These are phyloP conservation scores for Dendrothele bispora DNA, from an alignment of 768 basidiomycete species.

Conservation along the genomic window DNA sequence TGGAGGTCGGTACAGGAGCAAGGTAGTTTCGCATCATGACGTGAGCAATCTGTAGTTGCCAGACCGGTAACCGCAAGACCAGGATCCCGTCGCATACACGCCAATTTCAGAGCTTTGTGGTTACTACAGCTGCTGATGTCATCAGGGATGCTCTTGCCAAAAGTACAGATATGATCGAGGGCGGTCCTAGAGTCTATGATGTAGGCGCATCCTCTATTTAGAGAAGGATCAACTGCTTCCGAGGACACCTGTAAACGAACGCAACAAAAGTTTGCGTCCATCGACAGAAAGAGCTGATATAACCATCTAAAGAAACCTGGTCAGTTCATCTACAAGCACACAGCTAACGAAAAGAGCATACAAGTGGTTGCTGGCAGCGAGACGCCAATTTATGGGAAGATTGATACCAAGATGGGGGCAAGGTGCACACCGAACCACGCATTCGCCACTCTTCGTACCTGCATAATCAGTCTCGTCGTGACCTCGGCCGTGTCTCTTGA, in stretches of 20 bases:
- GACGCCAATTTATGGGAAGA: too few relatives aligned
- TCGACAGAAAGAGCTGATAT: slow-evolving; percentile 21
- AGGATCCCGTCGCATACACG: slow-evolving; percentile 15
- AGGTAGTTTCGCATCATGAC: slow-evolving; percentile 19
- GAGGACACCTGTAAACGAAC: slow-evolving; percentile 23
- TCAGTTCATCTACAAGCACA: too few relatives aligned
- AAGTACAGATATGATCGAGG: slow-evolving; percentile 13
- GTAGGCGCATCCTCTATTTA: slow-evolving; percentile 26
- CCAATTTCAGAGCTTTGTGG: slow-evolving; percentile 21
- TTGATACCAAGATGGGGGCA: slow-evolving; percentile 23
- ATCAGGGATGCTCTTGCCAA: slow-evolving; percentile 14
- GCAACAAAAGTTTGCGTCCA: slow-evolving; percentile 33
- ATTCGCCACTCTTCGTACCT: slow-evolving; percentile 11
- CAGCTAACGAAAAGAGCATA: too few relatives aligned
- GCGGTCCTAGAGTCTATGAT: slow-evolving; percentile 22
- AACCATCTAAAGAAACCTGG: slow-evolving; percentile 26
- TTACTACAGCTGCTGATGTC: slow-evolving; percentile 21
- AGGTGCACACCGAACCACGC: slow-evolving; percentile 22
- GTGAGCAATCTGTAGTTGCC: slow-evolving; percentile 18
- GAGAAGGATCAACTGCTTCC: slow-evolving; percentile 23
- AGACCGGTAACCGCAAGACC: slow-evolving; percentile 17
- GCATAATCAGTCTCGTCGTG: slow-evolving; percentile 8
- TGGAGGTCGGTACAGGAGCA: neutral
- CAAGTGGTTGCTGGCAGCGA: too few relatives aligned
- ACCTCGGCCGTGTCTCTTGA: slow-evolving; percentile 22